Conservation (phyloP, 2,329 filamentous ascomycete genomes). For the Albophoma yamanashiensis region DNA sequence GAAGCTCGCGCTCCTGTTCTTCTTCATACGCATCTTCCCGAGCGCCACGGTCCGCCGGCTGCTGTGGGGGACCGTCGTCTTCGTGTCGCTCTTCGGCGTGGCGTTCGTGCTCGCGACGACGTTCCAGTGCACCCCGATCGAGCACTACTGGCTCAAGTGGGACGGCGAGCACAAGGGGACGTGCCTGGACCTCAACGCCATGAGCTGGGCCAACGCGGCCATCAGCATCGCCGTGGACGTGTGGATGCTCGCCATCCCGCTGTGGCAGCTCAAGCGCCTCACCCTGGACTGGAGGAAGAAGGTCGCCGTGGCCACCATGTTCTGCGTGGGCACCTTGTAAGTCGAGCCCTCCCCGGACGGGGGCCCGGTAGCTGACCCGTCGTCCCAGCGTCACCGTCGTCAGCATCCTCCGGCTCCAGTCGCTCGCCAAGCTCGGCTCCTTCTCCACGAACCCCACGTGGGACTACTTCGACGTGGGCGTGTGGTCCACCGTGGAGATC, state of each 20-base stretch:
- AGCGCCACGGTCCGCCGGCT: constrained; percentile 22
- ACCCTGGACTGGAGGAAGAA: constrained; percentile 37
- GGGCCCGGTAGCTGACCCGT: not conserved
- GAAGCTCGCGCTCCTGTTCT: constrained; percentile 41
- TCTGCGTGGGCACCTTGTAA: constrained; percentile 36
- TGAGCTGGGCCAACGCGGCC: constrained; percentile 40
- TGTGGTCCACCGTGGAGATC: constrained; percentile 27
- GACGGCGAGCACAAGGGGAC: constrained; percentile 32
- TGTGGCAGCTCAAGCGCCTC: constrained; percentile 30
- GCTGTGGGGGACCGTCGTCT: constrained; percentile 29
- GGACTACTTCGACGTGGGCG: constrained; percentile 18
- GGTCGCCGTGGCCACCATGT: constrained; percentile 37
- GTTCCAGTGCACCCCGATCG: constrained; percentile 41
- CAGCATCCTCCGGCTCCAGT: constrained; percentile 24
- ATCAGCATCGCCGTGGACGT: constrained; percentile 41
- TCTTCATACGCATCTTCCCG: constrained; percentile 46
- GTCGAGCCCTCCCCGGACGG: not conserved
- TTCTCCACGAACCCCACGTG: constrained; percentile 21
- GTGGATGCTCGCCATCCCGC: constrained; percentile 39
- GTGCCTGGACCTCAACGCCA: constrained; percentile 37
- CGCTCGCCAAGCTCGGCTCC: constrained; percentile 18
- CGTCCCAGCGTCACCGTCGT: constrained; percentile 24
- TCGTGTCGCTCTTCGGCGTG: constrained; percentile 27
- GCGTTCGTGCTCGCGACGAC: constrained; percentile 30
- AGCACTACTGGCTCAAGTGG: constrained; percentile 43